These are phyloP conservation scores for Theileria luwenshuni DNA, from an alignment of 169 alveolate genomes.

Conservation along the genomic window DNA sequence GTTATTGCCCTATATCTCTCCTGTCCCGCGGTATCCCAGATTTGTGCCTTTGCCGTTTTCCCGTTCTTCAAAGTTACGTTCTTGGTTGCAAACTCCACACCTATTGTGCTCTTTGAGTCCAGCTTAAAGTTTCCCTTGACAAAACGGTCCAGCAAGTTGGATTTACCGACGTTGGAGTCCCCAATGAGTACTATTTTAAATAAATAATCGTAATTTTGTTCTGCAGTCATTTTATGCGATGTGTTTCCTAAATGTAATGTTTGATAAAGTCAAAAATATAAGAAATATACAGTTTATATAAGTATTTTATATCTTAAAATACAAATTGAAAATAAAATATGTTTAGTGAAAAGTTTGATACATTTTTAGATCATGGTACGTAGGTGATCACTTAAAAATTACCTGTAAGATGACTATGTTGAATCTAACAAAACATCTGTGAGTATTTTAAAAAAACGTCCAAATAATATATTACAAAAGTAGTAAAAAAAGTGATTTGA, in stretches of 20 bases:
- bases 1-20: conserved; percentile 99
- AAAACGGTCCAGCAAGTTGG: conserved; percentile 86
- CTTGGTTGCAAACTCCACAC: conserved; percentile 97
- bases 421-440: too few relatives aligned
- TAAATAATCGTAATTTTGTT: conserved; percentile 58
- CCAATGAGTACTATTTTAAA: conserved; percentile 86
- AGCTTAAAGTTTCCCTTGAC: conserved; percentile 93
- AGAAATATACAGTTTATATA: too few relatives aligned
- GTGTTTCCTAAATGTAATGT: not conserved
- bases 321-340: not conserved
- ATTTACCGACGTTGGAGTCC: conserved; percentile 96
- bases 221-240: conserved; percentile 57
- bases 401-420: too few relatives aligned
- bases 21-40: conserved; percentile 99
- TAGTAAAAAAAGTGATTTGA: too few relatives aligned
- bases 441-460: too few relatives aligned
- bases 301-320: too few relatives aligned
- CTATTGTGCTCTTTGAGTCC: conserved; percentile 97
- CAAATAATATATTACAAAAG: too few relatives aligned
- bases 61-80: conserved; percentile 87
- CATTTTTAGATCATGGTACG: too few relatives aligned
- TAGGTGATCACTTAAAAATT: too few relatives aligned
- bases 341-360: not conserved
- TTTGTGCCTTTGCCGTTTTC: conserved; percentile 93
- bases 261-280: too few relatives aligned